These are phyloP conservation scores for Leccinum rimulosum DNA, from an alignment of 768 basidiomycete species.

Conservation along the genomic window DNA sequence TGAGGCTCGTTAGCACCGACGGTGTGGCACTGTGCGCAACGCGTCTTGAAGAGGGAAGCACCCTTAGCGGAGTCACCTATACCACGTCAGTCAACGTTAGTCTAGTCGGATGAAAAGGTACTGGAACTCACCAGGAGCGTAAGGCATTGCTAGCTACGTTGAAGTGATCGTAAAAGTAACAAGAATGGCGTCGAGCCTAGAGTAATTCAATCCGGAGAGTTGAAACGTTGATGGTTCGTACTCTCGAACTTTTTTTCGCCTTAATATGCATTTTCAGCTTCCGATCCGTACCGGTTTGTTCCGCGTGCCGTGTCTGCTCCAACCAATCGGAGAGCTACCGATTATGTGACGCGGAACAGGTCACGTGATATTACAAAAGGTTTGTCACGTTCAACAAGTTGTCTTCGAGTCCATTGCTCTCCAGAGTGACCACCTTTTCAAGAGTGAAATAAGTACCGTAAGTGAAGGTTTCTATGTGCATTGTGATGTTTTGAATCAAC, in stretches of 20 bases:
- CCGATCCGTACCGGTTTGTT: constrained; percentile 31
- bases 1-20: constrained; percentile 70
- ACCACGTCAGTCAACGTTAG: background rate
- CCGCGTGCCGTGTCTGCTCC: constrained; percentile 12
- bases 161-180: background rate
- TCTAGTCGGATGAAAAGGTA: background rate
- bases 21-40: constrained; percentile 94
- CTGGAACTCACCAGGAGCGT: constrained; percentile 37
- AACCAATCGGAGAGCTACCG: constrained; percentile 23
- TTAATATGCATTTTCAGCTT: constrained; percentile 16
- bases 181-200: constrained; percentile 6
- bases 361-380: background rate
- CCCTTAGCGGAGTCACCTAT: constrained; percentile 87
- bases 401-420: no score
- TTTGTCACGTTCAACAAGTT: no score
- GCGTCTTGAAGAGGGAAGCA: constrained; percentile 94
- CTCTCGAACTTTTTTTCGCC: constrained; percentile 8
- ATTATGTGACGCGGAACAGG: background rate
- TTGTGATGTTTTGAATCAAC: background rate
- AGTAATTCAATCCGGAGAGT: background rate
- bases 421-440: no score
- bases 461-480: background rate
- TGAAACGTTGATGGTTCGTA: constrained; percentile 2
- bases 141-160: constrained; percentile 38
- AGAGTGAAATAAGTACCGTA: background rate